Percentiles rank a stretch among this genome's conserved stretches.
Evolutionary conservation across 495 filamentous ascomycete species (phyloP).

Genomic region (Talaromyces proteolyticus): DNA sequence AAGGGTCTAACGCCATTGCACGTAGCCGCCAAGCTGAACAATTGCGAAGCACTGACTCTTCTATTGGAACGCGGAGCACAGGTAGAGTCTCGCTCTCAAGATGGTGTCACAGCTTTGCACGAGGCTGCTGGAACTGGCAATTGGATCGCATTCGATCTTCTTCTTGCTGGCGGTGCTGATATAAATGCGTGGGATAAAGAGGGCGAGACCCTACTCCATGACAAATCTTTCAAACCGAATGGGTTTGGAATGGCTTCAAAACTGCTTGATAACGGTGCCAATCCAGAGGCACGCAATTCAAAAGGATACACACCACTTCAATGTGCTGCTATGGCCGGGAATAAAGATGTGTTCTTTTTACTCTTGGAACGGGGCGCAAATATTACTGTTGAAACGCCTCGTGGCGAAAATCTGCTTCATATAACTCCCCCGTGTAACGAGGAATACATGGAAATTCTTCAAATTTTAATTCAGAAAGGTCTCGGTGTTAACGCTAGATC

Average conservation of each 20-base stretch:
- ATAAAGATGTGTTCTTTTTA: constrained; percentile 19
- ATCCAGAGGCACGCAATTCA: constrained; percentile 25
- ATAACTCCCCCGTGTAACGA: constrained; percentile 19
- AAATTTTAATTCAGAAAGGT: constrained; percentile 7
- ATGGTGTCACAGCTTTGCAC: constrained; percentile 22
- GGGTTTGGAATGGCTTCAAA: constrained; percentile 12
- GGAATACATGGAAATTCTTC: constrained; percentile 24
- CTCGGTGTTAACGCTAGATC: constrained; percentile 14
- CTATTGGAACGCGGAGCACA: constrained; percentile 19
- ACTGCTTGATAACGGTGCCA: constrained; percentile 21
- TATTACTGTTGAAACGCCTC: constrained; percentile 18
- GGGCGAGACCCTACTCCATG: constrained; percentile 24
- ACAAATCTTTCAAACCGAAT: constrained; percentile 11
- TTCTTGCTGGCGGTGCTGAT: constrained; percentile 24
- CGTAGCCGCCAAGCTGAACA: constrained; percentile 20
- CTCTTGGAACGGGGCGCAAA: constrained; percentile 22
- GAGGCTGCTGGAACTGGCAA: constrained; percentile 15
- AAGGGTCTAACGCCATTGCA: constrained; percentile 26
- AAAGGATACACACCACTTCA: constrained; percentile 28
- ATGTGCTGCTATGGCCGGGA: constrained; percentile 22
- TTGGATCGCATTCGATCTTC: constrained; percentile 26
- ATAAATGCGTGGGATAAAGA: constrained; percentile 24
- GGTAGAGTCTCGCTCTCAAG: constrained; percentile 16
- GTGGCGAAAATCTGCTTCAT: constrained; percentile 22
- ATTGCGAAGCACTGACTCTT: constrained; percentile 23